Evolutionary conservation across 83 land plant genomes (phyloP).

Genomic region (Isoetes engelmannii): DNA sequence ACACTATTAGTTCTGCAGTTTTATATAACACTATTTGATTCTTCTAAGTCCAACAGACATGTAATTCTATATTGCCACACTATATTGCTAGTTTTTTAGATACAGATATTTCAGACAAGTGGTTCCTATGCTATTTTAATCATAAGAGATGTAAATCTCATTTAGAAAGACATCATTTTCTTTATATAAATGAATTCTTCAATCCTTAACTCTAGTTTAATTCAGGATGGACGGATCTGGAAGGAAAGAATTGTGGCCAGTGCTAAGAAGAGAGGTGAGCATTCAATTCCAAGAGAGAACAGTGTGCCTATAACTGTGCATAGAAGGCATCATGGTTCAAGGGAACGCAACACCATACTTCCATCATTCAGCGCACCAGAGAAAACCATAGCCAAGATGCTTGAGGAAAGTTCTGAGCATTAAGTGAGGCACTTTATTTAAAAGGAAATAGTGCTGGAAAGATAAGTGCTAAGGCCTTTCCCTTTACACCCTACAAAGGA

Average conservation of each 20-base stretch:
- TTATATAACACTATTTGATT: background rate
- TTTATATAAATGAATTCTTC: background rate
- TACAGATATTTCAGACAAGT: background rate
- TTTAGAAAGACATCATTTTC: background rate
- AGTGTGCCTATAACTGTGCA: background rate
- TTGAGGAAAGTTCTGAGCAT: background rate
- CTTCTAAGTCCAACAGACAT: background rate
- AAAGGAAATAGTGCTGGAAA: no score
- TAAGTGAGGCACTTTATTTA: no score
- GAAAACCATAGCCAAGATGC: background rate
- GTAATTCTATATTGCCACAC: background rate
- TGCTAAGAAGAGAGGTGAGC: conserved; percentile 1
- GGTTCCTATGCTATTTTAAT: background rate
- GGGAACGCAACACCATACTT: background rate
- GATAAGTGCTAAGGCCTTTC: no score
- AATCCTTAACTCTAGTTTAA: background rate
- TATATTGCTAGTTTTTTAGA: background rate
- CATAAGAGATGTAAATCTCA: background rate
- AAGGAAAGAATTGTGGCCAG: background rate
- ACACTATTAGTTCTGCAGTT: background rate
- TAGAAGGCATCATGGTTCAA: background rate
- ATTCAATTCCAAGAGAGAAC: conserved; percentile 1
- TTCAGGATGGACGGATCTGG: conserved; percentile 12
- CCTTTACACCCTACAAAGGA: no score
- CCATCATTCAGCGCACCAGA: conserved; percentile 11